These are phyloP conservation scores for Posidonia oceanica DNA, from an alignment of 116 monocot genomes.

Conservation along the genomic window DNA sequence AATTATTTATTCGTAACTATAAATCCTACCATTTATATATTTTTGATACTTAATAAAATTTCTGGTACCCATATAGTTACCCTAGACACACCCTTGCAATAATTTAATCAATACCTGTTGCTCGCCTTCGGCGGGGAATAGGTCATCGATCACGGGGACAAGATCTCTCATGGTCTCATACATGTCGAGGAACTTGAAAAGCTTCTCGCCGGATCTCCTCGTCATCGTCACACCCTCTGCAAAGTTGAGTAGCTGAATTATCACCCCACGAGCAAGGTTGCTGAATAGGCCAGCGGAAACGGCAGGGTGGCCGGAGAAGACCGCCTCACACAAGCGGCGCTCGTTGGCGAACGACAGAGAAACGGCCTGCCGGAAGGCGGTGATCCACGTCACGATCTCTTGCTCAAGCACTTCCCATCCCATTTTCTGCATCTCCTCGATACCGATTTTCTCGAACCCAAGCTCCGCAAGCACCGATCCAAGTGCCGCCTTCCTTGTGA, in stretches of 20 bases:
- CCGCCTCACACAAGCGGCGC: constrained; percentile 25
- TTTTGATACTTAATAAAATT: too few relatives aligned
- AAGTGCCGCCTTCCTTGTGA: constrained; percentile 29
- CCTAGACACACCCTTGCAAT: too few relatives aligned
- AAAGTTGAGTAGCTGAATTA: constrained; percentile 49
- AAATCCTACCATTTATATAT: too few relatives aligned
- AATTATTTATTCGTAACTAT: too few relatives aligned
- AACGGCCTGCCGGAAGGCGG: constrained; percentile 25
- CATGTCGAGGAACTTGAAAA: constrained; percentile 83
- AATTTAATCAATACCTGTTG: background rate
- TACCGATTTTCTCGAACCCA: constrained; percentile 48
- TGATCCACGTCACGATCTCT: constrained; percentile 44
- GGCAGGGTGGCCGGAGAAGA: constrained; percentile 21
- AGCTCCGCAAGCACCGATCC: constrained; percentile 14
- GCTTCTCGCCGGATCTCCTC: constrained; percentile 60
- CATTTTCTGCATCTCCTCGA: constrained; percentile 53
- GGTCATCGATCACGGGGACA: constrained; percentile 20
- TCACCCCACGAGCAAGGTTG: constrained; percentile 31
- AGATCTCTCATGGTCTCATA: constrained; percentile 56
- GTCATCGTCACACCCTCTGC: constrained; percentile 40
- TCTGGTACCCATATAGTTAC: too few relatives aligned
- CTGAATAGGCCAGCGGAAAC: constrained; percentile 23
- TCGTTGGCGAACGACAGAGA: constrained; percentile 24
- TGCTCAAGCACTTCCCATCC: constrained; percentile 44
- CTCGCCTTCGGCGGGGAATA: constrained; percentile 9